Conservation (phyloP, 192 early-diverging fungal species). For the Thamnidium elegans region DNA sequence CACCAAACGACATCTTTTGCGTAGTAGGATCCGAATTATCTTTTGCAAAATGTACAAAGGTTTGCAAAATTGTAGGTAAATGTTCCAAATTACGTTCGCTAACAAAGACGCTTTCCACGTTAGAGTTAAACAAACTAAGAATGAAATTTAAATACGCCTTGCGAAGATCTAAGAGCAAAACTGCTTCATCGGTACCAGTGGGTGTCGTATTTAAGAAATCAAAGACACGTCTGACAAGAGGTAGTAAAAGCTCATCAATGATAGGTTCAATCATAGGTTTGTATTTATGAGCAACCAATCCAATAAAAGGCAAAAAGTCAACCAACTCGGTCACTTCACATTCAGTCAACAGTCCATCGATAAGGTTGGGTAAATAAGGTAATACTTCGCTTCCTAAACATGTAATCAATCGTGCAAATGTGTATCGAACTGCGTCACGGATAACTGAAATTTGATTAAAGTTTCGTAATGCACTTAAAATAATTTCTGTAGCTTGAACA, state of each 20-base stretch:
- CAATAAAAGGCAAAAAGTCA: slow-evolving; percentile 85
- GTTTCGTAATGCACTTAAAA: slow-evolving; percentile 67
- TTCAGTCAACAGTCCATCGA: slow-evolving; percentile 72
- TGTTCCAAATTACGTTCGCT: slow-evolving; percentile 64
- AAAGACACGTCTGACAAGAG: slow-evolving; percentile 81
- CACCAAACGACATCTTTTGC: slow-evolving; percentile 66
- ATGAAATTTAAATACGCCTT: slow-evolving; percentile 83
- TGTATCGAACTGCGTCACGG: slow-evolving; percentile 66
- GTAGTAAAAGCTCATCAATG: slow-evolving; percentile 73
- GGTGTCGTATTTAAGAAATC: slow-evolving; percentile 80
- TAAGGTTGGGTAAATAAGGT: slow-evolving; percentile 74
- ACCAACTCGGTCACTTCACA: slow-evolving; percentile 75
- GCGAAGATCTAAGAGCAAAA: slow-evolving; percentile 73
- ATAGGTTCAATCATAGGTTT: slow-evolving; percentile 69
- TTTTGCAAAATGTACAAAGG: slow-evolving; percentile 62
- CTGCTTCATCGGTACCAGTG: slow-evolving; percentile 82
- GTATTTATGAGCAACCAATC: slow-evolving; percentile 85
- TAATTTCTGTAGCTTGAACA: slow-evolving; percentile 75
- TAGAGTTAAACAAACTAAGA: slow-evolving; percentile 73
- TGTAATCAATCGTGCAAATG: slow-evolving; percentile 86
- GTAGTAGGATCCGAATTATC: slow-evolving; percentile 59
- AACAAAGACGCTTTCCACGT: slow-evolving; percentile 73
- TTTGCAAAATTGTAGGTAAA: slow-evolving; percentile 61
- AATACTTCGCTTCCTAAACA: slow-evolving; percentile 81
- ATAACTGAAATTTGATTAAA: slow-evolving; percentile 60